Percentiles rank a stretch among this genome's conserved stretches.
These are phyloP conservation scores for Quercus engelmannii DNA, from an alignment of 306 rosid genomes.

Conservation along the genomic window DNA sequence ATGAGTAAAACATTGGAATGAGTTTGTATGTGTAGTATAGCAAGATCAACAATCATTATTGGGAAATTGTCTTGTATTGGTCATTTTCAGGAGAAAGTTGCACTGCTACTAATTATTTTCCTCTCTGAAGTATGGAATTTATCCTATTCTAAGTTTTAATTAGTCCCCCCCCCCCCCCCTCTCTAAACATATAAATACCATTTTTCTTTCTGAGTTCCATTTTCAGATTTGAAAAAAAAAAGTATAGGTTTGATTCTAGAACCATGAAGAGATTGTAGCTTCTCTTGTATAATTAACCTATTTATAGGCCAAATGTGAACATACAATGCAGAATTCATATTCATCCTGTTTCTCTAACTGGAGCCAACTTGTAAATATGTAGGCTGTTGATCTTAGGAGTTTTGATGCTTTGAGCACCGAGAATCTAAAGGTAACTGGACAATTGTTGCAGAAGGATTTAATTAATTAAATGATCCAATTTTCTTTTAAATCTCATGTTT, in stretches of 20 bases:
- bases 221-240: not conserved
- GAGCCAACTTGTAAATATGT: constrained; percentile 38
- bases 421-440: constrained; percentile 52
- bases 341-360: constrained; percentile 20
- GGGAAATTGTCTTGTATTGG: not conserved
- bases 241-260: not conserved
- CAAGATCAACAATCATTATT: not conserved
- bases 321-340: not conserved
- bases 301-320: constrained; percentile 10
- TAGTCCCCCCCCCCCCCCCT: no score
- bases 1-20: not conserved
- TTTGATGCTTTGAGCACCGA: constrained; percentile 44
- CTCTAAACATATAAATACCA: no score
- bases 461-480: constrained; percentile 13
- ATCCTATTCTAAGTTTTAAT: not conserved
- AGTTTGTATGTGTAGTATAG: not conserved
- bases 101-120: not conserved
- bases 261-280: constrained; percentile 8
- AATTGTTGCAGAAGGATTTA: constrained; percentile 10
- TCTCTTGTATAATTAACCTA: not conserved
- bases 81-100: not conserved
- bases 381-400: constrained; percentile 86
- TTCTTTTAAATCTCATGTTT: constrained; percentile 11
- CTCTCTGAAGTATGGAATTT: not conserved
- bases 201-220: not conserved